These are phyloP conservation scores for Rhododendron molle DNA, from an alignment of 148 eudicot species.

Conservation along the genomic window DNA sequence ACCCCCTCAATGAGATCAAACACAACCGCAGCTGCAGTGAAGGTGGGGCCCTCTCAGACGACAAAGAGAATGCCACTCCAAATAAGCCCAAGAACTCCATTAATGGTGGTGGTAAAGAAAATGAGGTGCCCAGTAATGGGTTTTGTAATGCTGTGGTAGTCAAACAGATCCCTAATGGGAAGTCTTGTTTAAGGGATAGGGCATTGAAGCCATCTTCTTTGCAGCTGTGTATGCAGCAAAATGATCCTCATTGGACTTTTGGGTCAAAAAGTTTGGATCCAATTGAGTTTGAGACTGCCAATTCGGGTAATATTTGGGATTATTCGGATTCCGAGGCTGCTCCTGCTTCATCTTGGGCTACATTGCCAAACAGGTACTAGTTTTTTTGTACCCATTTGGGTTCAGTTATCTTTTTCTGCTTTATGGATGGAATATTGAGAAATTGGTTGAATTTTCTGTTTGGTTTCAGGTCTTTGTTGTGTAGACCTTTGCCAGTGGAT, in stretches of 20 bases:
- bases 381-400: neutral
- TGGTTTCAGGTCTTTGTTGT: slow-evolving; percentile 66
- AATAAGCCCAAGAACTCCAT: neutral
- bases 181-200: slow-evolving; percentile 31
- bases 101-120: slow-evolving; percentile 43
- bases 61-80: slow-evolving; percentile 56
- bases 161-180: slow-evolving; percentile 25
- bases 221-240: slow-evolving; percentile 65
- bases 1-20: slow-evolving; percentile 55
- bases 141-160: neutral
- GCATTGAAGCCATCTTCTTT: slow-evolving; percentile 71
- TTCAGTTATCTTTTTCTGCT: neutral
- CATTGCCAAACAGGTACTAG: slow-evolving; percentile 73
- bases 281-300: slow-evolving; percentile 39
- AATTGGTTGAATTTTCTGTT: slow-evolving; percentile 5
- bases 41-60: slow-evolving; percentile 14
- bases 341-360: slow-evolving; percentile 95
- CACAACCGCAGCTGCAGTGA: slow-evolving; percentile 43
- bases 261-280: slow-evolving; percentile 47
- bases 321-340: slow-evolving; percentile 94
- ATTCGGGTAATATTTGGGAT: slow-evolving; percentile 69
- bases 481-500: slow-evolving; percentile 76
- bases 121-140: slow-evolving; percentile 24
- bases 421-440: neutral
- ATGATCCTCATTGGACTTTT: slow-evolving; percentile 57